A percentile compares a stretch with the other conserved stretches of the same genome.
phyloP scores from a whole-genome alignment of 305 asterid species.

The Fraxinus angustifolia region DNA sequence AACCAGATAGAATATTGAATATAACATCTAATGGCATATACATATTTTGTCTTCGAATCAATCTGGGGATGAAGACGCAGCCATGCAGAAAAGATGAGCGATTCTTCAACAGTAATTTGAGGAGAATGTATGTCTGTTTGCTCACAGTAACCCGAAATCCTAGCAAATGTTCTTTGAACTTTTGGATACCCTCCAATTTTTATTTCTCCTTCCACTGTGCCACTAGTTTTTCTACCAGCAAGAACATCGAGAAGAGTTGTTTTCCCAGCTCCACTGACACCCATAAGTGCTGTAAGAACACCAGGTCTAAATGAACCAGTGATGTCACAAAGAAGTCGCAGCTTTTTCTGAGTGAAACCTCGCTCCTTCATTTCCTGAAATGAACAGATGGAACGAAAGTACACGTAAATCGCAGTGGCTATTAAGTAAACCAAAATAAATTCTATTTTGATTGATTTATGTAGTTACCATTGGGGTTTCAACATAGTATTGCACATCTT shows the following conservation, averaged over 20 bases:
- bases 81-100: conserved; percentile 77
- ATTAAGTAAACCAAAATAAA: no score
- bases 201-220: conserved; percentile 61
- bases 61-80: conserved; percentile 66
- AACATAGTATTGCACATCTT: conserved; percentile 57
- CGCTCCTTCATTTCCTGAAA: conserved; percentile 57
- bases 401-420: not conserved
- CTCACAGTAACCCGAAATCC: conserved; percentile 82
- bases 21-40: conserved; percentile 25
- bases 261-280: conserved; percentile 85
- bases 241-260: conserved; percentile 81
- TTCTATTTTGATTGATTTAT: no score
- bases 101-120: conserved; percentile 73
- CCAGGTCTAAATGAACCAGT: conserved; percentile 72
- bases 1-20: not conserved
- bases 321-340: conserved; percentile 54
- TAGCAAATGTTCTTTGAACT: conserved; percentile 62
- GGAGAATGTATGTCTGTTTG: conserved; percentile 80
- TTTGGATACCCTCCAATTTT: conserved; percentile 70
- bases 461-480: conserved; percentile 49
- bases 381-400: conserved; percentile 7
- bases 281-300: conserved; percentile 75
- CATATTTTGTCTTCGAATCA: conserved; percentile 53
- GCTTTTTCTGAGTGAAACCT: conserved; percentile 48
- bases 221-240: conserved; percentile 76